phyloP scores from a whole-genome alignment of 805 yeast genomes.

The Suhomyces pyralidae region DNA sequence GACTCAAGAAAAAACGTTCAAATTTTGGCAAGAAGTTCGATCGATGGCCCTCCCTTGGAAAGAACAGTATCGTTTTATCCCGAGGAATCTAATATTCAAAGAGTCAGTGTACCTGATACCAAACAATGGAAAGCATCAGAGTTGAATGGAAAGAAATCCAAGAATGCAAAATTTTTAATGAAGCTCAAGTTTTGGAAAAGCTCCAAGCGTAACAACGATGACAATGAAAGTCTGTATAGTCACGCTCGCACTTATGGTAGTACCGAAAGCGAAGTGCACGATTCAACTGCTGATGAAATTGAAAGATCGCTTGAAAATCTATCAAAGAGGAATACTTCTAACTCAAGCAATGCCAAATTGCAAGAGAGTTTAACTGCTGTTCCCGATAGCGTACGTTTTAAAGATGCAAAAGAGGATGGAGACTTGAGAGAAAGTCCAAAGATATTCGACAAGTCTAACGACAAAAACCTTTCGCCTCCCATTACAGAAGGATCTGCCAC shows the following conservation, averaged over 20 bases:
- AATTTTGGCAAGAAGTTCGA: neutral
- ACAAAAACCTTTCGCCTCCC: neutral
- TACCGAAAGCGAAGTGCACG: neutral
- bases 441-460: conserved; percentile 3
- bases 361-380: neutral
- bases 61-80: conserved; percentile 23
- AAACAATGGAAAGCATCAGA: conserved; percentile 7
- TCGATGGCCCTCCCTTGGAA: conserved; percentile 9
- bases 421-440: neutral
- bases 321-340: conserved; percentile 2
- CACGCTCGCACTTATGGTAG: conserved; percentile 1
- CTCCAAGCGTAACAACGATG: conserved; percentile 10
- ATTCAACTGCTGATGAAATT: conserved; percentile 3
- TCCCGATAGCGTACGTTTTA: neutral
- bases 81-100: conserved; percentile 12
- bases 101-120: conserved; percentile 6
- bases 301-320: conserved; percentile 11
- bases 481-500: conserved; percentile 1
- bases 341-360: neutral
- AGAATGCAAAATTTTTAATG: conserved; percentile 25
- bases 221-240: conserved; percentile 5
- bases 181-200: conserved; percentile 41
- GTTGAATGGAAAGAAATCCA: conserved; percentile 12
- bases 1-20: neutral
- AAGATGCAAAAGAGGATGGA: neutral